These are phyloP conservation scores for Austroboletus olivaceoglutinosus DNA, from an alignment of 1,284 basidiomycete species.

Conservation along the genomic window DNA sequence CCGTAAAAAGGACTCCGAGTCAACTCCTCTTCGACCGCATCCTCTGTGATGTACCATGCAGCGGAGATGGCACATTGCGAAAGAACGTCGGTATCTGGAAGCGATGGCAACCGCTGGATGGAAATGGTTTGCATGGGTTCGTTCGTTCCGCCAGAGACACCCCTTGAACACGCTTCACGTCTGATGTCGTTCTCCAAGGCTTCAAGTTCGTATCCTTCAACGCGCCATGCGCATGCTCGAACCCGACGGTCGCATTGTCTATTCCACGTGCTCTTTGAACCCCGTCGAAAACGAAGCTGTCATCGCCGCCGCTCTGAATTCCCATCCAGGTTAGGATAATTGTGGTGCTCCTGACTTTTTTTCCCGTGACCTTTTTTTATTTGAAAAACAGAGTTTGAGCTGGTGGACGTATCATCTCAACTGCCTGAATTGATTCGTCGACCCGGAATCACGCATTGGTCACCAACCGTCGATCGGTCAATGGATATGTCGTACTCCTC, in stretches of 20 bases:
- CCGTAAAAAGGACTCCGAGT: conserved; percentile 30
- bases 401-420: conserved; percentile 76
- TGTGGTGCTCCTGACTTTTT: neutral
- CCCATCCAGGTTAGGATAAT: conserved; percentile 54
- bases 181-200: conserved; percentile 40
- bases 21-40: conserved; percentile 88
- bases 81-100: conserved; percentile 98
- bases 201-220: conserved; percentile 91
- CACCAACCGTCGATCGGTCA: conserved; percentile 53
- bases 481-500: conserved; percentile 32
- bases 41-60: conserved; percentile 96
- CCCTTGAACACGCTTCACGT: neutral
- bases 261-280: conserved; percentile 98
- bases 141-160: conserved; percentile 43
- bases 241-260: conserved; percentile 87
- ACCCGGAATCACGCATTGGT: conserved; percentile 77
- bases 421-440: conserved; percentile 75
- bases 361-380: neutral
- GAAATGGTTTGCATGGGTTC: conserved; percentile 86
- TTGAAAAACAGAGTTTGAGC: conserved; percentile 58
- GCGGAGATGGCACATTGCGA: conserved; percentile 93
- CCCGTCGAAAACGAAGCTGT: conserved; percentile 98
- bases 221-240: conserved; percentile 91
- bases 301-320: conserved; percentile 78
- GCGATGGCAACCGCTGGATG: conserved; percentile 86